phyloP scores from a whole-genome alignment of 163 green algal species.

The Prototheca cutis region DNA sequence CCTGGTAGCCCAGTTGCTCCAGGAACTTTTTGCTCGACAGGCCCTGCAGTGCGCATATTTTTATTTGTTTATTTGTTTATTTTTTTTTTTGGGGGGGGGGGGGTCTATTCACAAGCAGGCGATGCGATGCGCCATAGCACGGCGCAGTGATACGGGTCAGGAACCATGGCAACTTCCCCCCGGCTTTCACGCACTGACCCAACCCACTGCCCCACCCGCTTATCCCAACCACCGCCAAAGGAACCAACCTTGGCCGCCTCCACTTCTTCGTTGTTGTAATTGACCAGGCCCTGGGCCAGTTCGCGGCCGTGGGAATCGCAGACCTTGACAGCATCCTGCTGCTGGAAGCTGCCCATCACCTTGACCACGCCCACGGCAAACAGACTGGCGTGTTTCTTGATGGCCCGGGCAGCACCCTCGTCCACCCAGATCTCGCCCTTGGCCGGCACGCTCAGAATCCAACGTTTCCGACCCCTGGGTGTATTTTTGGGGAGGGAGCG shows the following conservation, averaged over 20 bases:
- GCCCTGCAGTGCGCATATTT: too few species aligned
- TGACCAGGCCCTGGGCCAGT: constrained; percentile 70
- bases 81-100: too few species aligned
- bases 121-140: too few species aligned
- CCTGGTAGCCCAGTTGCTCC: constrained; percentile 36
- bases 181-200: constrained; percentile 10
- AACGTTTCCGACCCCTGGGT: constrained; percentile 71
- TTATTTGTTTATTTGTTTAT: too few species aligned
- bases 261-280: constrained; percentile 53
- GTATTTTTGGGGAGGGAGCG: too few species aligned
- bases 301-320: constrained; percentile 58
- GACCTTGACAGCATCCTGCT: constrained; percentile 62
- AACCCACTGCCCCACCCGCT: too few species aligned
- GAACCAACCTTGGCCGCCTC: constrained; percentile 23
- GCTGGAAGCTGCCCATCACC: constrained; percentile 33
- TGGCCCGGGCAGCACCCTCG: constrained; percentile 50
- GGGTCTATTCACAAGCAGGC: too few species aligned
- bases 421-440: constrained; percentile 64
- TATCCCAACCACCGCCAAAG: constrained; percentile 12
- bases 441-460: constrained; percentile 64
- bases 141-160: neutral
- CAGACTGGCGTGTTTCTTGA: constrained; percentile 64
- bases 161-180: constrained; percentile 21
- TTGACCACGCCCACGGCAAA: constrained; percentile 65
- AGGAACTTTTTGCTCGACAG: constrained; percentile 26